Base-by-base conservation (phyloP, 768 basidiomycete genomes). In the Suillus plorans region DNA sequence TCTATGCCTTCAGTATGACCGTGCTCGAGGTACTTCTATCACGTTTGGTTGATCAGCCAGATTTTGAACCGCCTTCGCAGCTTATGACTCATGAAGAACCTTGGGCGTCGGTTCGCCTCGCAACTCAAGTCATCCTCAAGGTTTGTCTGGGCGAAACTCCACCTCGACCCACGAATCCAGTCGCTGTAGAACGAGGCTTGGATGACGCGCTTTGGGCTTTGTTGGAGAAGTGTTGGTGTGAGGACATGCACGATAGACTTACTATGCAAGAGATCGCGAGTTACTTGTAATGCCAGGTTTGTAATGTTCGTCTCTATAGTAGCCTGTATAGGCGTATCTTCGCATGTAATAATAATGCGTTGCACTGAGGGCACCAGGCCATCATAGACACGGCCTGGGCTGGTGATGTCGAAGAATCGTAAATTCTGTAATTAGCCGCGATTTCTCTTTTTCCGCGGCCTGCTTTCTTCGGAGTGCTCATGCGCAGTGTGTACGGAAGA, bases 1-100 rank as follows among this genome's bases (percentile, higher is more conserved):
- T 87, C 18, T 87, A 86, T 65, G 80, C 86, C 7, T 81, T 80
- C 39, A 84, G 76, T 14, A 87, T 87, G 86, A 86, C 86, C 1
- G 77, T 84, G 37, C 74, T 87, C 25, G 86, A 87, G 80, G 85
- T 84, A 67, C 42, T 67, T 60, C 7, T 1, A 41, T 22, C 22
- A 42, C 5, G 9, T 28, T 41, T 10, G 20, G 5, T 59, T 42
- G 16, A 42, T 25, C 12, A 10, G 6, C 58, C 58, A 42, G 10
- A 10, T 37, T 42, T 42, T 42, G 6, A 28, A 42, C 18, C 37
- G 55, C 6, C 18, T 37, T 36, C 61, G 20, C 63, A 86, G 85
- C 69, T 86, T 0, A 70, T 85, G 71, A 86, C 85, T 0, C 85
- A 85, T 64, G 71, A 79, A n/a, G 81, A 81, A 67, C 86, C 86